These are phyloP conservation scores for Durio zibethinus DNA, from an alignment of 345 rosid species.

Conservation along the genomic window DNA sequence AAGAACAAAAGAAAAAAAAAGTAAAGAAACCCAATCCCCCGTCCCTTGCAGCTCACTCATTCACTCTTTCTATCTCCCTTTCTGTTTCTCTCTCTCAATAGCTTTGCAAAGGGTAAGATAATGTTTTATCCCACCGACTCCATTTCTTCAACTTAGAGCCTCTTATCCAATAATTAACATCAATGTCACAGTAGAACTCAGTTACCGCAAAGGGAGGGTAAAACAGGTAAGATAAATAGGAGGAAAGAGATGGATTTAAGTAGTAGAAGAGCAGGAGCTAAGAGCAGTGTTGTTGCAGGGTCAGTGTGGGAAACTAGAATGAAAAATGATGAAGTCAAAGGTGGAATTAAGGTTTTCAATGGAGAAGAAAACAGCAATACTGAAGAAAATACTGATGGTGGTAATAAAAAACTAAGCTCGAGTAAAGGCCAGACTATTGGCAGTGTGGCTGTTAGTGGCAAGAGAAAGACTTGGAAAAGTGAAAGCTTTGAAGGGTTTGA, in stretches of 20 bases:
- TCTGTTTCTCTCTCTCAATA: conserved; percentile 18
- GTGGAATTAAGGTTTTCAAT: conserved; percentile 57
- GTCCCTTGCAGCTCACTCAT: conserved; percentile 15
- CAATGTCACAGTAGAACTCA: conserved; percentile 29
- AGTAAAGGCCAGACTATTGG: conserved; percentile 24
- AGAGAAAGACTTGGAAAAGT: conserved; percentile 68
- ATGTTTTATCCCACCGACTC: conserved; percentile 30
- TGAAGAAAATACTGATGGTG: neutral
- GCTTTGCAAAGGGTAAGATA: conserved; percentile 20
- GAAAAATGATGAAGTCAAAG: conserved; percentile 62
- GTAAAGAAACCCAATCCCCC: conserved; percentile 3
- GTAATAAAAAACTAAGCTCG: conserved; percentile 16
- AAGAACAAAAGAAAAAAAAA: neutral
- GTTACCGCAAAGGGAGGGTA: conserved; percentile 13
- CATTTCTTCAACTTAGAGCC: conserved; percentile 49
- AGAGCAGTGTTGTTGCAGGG: conserved; percentile 46
- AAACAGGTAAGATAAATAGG: conserved; percentile 6
- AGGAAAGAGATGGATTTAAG: conserved; percentile 36
- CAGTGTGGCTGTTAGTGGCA: conserved; percentile 36
- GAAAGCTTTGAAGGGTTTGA: conserved; percentile 33
- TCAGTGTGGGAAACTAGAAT: conserved; percentile 88
- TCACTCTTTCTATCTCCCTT: no score
- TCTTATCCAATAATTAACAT: conserved; percentile 34
- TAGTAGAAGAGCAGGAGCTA: conserved; percentile 29
- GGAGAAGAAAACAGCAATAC: conserved; percentile 24